These are phyloP conservation scores for Ganoderma boninense DNA, from an alignment of 1,284 basidiomycete species.

Conservation along the genomic window DNA sequence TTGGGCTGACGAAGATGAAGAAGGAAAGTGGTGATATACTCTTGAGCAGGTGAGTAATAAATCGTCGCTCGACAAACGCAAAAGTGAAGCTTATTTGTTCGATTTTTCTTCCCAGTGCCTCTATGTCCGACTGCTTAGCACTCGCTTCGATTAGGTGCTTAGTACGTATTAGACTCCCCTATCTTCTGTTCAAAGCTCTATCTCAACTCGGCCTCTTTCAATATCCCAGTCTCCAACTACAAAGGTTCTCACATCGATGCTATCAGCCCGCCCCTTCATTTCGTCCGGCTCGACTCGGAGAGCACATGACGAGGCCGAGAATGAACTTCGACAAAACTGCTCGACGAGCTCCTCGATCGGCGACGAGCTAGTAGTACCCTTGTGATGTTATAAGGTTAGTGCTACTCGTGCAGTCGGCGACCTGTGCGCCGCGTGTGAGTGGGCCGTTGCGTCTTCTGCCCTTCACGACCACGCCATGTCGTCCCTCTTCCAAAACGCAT, in stretches of 20 bases:
- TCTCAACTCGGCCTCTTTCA: not conserved
- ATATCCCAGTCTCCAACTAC: not conserved
- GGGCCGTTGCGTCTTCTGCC: not conserved
- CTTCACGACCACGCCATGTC: constrained; percentile 17
- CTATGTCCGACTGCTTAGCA: not conserved
- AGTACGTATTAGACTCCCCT: not conserved
- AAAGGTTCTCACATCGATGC: not conserved
- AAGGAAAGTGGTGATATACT: too few relatives aligned
- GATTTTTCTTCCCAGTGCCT: too few relatives aligned
- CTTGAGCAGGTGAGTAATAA: too few relatives aligned
- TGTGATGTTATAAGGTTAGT: not conserved
- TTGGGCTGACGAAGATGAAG: too few relatives aligned
- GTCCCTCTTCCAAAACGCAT: constrained; percentile 30
- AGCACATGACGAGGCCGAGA: not conserved
- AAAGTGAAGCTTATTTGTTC: too few relatives aligned
- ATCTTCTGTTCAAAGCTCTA: not conserved
- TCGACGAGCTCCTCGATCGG: not conserved
- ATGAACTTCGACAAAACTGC: not conserved
- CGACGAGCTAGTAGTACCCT: not conserved
- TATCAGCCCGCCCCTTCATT: not conserved
- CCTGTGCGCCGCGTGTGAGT: not conserved
- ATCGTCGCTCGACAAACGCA: too few relatives aligned
- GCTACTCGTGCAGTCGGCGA: not conserved
- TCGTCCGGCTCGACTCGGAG: not conserved
- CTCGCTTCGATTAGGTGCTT: not conserved